Evolutionary conservation across 108 stramenopile genomes (phyloP), one percentile per base, ranked within the genome.

Genomic region (Cyclotella kingstonii): DNA sequence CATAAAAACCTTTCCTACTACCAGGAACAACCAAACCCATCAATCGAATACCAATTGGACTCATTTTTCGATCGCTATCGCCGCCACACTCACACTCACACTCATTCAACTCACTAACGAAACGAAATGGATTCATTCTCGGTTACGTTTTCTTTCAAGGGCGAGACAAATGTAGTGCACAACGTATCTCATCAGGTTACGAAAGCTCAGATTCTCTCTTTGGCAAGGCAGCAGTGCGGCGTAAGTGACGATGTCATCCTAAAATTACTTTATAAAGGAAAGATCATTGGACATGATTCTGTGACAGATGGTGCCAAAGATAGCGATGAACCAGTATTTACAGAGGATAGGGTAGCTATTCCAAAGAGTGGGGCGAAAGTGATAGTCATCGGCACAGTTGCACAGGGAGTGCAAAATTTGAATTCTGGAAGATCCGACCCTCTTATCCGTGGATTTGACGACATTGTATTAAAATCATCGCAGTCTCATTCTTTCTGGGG

Each of bases 391-490:
- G 89, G 82, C 0, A 75, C 84, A 6, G 23, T 53, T 10, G 21
- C 30, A 29, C 47, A 30, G 31, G 47, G 46, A 11, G 52, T 81
- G 1, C 35, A 62, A 39, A 66, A 60, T 38, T 29, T 87, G 22
- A 75, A 82, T 27, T 66, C 80, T 5, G 54, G 64, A 47, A 55
- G 71, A 49, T 82, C 81, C 10, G 90, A 91, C 76, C 90, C 90
- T 8, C 59, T 77, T 7, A 86, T 91, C 42, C 81, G 90, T 15
- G 90, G 87, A 2, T 91, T 88, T 58, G 84, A 80, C 28, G 54
- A 79, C 23, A 60, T 40, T 5, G 38, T 28, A 30, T 42, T 33
- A 25, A 60, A 54, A 35, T 9, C 18, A 4, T 27, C 23, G 8
- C 15, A 48, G 27, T 26, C 21, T 0, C 9, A 23, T 17, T 23